These are phyloP conservation scores for Irpex lacteus DNA, from an alignment of 1,284 basidiomycete species.

Conservation along the genomic window DNA sequence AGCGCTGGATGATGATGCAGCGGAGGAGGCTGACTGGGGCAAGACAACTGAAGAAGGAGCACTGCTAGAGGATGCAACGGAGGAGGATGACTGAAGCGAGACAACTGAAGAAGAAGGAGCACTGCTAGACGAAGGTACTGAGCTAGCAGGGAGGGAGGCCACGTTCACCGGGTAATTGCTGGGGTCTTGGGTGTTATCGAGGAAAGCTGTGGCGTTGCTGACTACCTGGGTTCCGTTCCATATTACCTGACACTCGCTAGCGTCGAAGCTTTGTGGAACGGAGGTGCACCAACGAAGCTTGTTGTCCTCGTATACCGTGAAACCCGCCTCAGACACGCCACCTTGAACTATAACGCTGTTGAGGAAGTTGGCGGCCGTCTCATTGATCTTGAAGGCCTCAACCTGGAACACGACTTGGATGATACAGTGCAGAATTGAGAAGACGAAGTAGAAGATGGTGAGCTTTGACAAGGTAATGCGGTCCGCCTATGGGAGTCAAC, in stretches of 20 bases:
- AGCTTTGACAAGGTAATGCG: conserved; percentile 67
- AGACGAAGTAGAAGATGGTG: conserved; percentile 62
- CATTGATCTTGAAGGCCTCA: conserved; percentile 64
- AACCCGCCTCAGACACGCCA: conserved; percentile 45
- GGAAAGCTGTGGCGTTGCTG: conserved; percentile 5
- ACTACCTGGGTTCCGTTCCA: conserved; percentile 40
- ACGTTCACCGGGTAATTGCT: neutral
- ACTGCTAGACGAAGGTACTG: conserved; percentile 1
- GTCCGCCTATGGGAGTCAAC: conserved; percentile 51
- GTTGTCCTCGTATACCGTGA: conserved; percentile 47
- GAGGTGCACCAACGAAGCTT: conserved; percentile 57
- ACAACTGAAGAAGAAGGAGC: too few relatives aligned
- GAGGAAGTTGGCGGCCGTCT: conserved; percentile 52
- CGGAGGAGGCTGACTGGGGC: conserved; percentile 3
- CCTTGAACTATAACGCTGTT: conserved; percentile 48
- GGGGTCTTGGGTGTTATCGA: neutral
- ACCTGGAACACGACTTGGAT: conserved; percentile 69
- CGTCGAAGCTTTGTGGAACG: conserved; percentile 48
- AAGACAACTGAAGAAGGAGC: too few relatives aligned
- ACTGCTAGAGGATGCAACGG: neutral
- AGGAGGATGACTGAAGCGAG: neutral
- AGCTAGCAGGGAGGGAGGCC: conserved; percentile 7
- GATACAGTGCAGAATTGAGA: conserved; percentile 64
- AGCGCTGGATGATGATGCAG: neutral
- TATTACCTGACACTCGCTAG: conserved; percentile 49